Evolutionary conservation across 176 grass and related monocot species (phyloP), one percentile per base, ranked within the genome.

Genomic region (Saccharum spontaneum): DNA sequence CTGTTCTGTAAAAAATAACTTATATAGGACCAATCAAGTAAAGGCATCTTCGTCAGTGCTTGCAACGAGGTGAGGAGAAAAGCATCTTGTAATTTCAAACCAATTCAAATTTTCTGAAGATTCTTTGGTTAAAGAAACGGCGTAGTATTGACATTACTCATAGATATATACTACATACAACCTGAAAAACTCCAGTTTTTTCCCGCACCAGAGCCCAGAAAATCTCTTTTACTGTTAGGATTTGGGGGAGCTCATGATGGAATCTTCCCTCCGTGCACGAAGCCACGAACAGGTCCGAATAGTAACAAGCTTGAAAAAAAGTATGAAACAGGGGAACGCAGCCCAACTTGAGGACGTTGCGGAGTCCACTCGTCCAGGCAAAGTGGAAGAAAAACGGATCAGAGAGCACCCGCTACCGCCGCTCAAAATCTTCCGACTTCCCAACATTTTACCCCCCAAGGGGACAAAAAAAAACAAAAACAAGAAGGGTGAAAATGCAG

Each of bases 31-130:
- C 18, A 70, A 84, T 6, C 57, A 60, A 30, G 59, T 1, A n/a
- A 60, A 45, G 28, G 75, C 61, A 66, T 87, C 60, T 87, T 79
- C 57, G 74, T 59, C 8, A 15, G 34, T 22, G 79, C 37, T 82
- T 10, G 55, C 79, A 78, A 37, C 30, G 10, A 72, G 74, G 61
- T 3, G 68, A 75, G 67, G 84, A 87, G 84, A 90, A 79, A 59
- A 13, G 54, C 40, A 55, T 80, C 44, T 46, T 26, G 5, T 0
- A 17, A 37, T 34, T 84, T 69, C 64, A 77, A 77, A 69, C 69
- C 5, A 30, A 41, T 76, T 85, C 49, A 81, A 80, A 40, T 40
- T 76, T 69, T 52, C 18, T 0, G 7, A 38, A 61, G 13, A 79
- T 13, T 63, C 22, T 60, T 59, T 10, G 0, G 20, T 59, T 59